Conservation (phyloP, 495 filamentous ascomycete species). For the Penicillium egyptiacum region DNA sequence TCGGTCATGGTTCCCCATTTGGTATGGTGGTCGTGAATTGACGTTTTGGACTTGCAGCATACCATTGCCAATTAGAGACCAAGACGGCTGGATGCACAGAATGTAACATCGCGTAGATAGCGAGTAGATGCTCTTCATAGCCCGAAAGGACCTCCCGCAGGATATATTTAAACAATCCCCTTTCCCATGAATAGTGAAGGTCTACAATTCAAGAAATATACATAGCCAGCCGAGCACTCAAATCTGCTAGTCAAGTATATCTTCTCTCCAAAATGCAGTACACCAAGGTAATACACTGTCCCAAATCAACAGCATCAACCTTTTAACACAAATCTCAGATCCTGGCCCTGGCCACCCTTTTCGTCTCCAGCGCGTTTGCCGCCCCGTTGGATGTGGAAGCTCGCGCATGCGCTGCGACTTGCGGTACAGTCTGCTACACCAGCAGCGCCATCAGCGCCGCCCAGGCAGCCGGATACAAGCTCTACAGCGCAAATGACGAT, state of each 20-base stretch:
- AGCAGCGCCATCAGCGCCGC: conserved; percentile 49
- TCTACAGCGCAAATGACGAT: conserved; percentile 46
- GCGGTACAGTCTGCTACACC: conserved; percentile 53
- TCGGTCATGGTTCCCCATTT: conserved; percentile 21
- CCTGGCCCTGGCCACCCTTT: conserved; percentile 26
- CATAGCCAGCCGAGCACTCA: not conserved
- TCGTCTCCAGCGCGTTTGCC: conserved; percentile 41
- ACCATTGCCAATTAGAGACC: conserved; percentile 12
- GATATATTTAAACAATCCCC: conserved; percentile 9
- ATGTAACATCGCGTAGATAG: conserved; percentile 7
- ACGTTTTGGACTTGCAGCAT: not conserved
- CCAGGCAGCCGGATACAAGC: conserved; percentile 47
- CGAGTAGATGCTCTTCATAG: not conserved
- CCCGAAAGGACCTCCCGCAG: not conserved
- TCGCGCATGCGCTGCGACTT: conserved; percentile 52
- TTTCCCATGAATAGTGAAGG: not conserved
- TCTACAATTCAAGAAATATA: not conserved
- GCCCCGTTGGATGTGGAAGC: conserved; percentile 46
- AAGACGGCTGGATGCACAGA: not conserved
- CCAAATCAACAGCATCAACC: not conserved
- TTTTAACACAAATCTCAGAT: conserved; percentile 18
- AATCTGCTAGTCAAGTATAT: not conserved
- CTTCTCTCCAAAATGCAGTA: conserved; percentile 27
- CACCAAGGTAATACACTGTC: conserved; percentile 25
- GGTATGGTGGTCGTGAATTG: conserved; percentile 9